phyloP scores from a whole-genome alignment of 148 eudicot genomes.

The Heliosperma pusillum region DNA sequence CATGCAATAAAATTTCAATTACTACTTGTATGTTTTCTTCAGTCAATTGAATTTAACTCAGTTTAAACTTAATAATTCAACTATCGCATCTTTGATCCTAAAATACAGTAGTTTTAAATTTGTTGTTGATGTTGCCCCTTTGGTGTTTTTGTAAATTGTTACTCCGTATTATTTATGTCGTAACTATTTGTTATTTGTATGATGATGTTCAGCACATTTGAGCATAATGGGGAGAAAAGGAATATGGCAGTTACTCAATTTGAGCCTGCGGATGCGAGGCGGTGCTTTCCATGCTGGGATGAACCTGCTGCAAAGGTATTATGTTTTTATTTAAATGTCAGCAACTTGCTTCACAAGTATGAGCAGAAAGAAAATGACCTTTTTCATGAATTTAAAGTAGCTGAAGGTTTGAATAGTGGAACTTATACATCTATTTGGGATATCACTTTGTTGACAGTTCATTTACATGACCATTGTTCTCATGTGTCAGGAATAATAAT shows the following conservation, averaged over 20 bases:
- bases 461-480: background rate
- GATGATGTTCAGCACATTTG: constrained; percentile 50
- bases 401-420: background rate
- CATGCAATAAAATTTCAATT: too few relatives aligned
- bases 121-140: constrained; percentile 7
- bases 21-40: background rate
- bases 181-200: background rate
- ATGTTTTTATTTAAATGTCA: background rate
- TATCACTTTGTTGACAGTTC: background rate
- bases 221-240: constrained; percentile 79
- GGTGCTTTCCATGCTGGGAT: constrained; percentile 99
- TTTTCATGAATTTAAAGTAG: background rate
- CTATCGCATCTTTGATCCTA: background rate
- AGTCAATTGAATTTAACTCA: background rate
- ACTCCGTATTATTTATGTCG: too few relatives aligned
- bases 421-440: background rate
- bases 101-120: background rate
- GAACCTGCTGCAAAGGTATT: constrained; percentile 93
- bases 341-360: background rate
- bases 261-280: constrained; percentile 95
- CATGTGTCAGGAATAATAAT: background rate
- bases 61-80: background rate
- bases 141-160: background rate
- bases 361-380: background rate
- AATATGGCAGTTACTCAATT: constrained; percentile 97